phyloP scores from a whole-genome alignment of 2,329 filamentous ascomycete species.

The Orbilia oligospora region DNA sequence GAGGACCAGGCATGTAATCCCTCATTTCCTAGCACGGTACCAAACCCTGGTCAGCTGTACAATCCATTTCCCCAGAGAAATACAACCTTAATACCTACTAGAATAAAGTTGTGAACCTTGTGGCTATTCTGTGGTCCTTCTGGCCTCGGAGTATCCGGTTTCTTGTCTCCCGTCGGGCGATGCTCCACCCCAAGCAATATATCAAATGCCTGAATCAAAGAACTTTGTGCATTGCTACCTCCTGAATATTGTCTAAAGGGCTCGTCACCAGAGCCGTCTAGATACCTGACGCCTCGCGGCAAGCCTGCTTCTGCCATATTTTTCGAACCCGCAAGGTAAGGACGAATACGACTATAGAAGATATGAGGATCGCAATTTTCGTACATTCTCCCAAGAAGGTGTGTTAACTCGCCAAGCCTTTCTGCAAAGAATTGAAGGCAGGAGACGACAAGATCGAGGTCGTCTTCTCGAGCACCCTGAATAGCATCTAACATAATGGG shows the following conservation, averaged over 20 bases:
- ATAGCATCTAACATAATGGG: conserved; percentile 91
- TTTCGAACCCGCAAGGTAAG: conserved; percentile 94
- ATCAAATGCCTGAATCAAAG: conserved; percentile 97
- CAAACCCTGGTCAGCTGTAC: neutral
- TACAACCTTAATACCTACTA: conserved; percentile 69
- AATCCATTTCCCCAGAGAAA: neutral
- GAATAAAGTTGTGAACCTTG: conserved; percentile 87
- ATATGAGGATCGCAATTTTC: conserved; percentile 94
- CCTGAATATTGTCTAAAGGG: conserved; percentile 88
- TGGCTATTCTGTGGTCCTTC: conserved; percentile 66
- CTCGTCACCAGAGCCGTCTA: conserved; percentile 78
- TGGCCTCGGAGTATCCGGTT: conserved; percentile 63
- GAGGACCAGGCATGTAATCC: conserved; percentile 93
- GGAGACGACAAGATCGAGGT: conserved; percentile 79
- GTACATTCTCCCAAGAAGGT: conserved; percentile 87
- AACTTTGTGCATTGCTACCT: conserved; percentile 94
- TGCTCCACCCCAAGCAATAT: conserved; percentile 91
- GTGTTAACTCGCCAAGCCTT: conserved; percentile 85
- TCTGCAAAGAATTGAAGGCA: conserved; percentile 88
- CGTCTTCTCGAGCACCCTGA: conserved; percentile 79
- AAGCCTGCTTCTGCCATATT: conserved; percentile 97
- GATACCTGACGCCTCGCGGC: conserved; percentile 88
- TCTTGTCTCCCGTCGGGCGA: conserved; percentile 84
- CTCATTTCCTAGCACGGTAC: conserved; percentile 79
- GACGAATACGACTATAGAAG: conserved; percentile 96